Evolutionary conservation across 352 stramenopile genomes (phyloP), one percentile per base, ranked within the genome.

Genomic region (Phytophthora quininea): DNA sequence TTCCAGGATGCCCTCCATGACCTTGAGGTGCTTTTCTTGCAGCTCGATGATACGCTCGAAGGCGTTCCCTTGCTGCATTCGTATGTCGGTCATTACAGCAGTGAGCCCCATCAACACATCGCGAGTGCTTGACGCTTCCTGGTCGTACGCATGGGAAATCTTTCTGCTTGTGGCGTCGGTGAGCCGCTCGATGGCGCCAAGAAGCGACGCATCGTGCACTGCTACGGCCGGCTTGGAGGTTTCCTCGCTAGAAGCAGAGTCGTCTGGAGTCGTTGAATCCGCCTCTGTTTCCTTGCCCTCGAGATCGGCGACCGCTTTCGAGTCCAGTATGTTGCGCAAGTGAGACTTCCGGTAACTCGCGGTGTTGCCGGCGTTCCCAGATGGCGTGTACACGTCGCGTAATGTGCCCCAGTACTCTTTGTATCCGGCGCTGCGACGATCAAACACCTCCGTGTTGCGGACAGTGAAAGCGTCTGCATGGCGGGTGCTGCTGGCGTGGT

Each of bases 341-440:
- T 67, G 49, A 6, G 14, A 46, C 37, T 77, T 81, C 15, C 64
- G 62, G 52, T 50, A 50, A 30, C 64, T 24, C 27, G 37, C 51
- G 63, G 51, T 53, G 43, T 49, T 62, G 31, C 10, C 40, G 43
- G 53, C 24, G 38, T 49, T 52, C 19, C 33, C 73, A 9, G 62
- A 74, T 1, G 69, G 77, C 50, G 73, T 88, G 55, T 91, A 91
- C 27, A 91, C 77, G 49, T 93, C 70, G 33, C 81, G 77, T 9
- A 92, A 51, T 11, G 81, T 91, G 19, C 80, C 82, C 81, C 83
- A 91, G 58, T 90, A 93, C 57, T 89, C 71, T 64, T 91, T 90
- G 62, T 90, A 90, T 50, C 69, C 73, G 24, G 77, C 69, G 62
- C 77, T 90, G 30, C 71, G 61, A 35, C 76, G 81, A 67, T 90